Evolutionary conservation across 2,329 filamentous ascomycete genomes (phyloP).

Genomic region (Colletotrichum sp.): DNA sequence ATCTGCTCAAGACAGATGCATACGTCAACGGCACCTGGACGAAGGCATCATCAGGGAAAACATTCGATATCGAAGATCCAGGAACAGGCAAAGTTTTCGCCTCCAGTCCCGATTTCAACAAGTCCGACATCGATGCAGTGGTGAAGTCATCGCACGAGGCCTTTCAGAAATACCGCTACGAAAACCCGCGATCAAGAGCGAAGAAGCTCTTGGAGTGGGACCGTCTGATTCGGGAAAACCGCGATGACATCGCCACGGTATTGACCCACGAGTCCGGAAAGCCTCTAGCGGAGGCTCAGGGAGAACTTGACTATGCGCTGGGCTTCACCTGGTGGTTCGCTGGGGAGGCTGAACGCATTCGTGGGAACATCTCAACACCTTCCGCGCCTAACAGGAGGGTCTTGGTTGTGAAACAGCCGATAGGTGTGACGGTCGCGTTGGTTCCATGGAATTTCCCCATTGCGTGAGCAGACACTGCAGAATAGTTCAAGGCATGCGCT

Average conservation of each 20-base stretch:
- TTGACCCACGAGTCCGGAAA: slow-evolving; percentile 60
- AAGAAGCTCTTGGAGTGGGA: slow-evolving; percentile 42
- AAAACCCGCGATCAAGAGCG: slow-evolving; percentile 39
- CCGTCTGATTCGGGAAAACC: slow-evolving; percentile 35
- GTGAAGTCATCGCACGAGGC: slow-evolving; percentile 39
- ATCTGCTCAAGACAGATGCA: slow-evolving; percentile 52
- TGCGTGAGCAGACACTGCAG: slow-evolving; percentile 53
- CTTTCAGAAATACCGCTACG: slow-evolving; percentile 42
- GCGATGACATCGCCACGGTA: slow-evolving; percentile 42
- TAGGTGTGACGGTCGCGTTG: slow-evolving; percentile 39
- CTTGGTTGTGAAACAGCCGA: slow-evolving; percentile 68
- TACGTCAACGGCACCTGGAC: slow-evolving; percentile 54
- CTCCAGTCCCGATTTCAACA: slow-evolving; percentile 50
- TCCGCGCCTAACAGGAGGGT: slow-evolving; percentile 67
- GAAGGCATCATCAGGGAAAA: slow-evolving; percentile 47
- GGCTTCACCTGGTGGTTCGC: slow-evolving; percentile 64
- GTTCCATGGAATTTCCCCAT: slow-evolving; percentile 65
- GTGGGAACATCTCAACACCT: slow-evolving; percentile 64
- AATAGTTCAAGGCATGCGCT: background rate
- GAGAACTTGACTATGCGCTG: slow-evolving; percentile 60
- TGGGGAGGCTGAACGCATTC: slow-evolving; percentile 54
- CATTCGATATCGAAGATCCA: slow-evolving; percentile 59
- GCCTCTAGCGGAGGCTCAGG: slow-evolving; percentile 56
- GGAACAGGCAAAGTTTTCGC: slow-evolving; percentile 55
- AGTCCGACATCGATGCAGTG: slow-evolving; percentile 41